Percentiles rank a stretch among this genome's conserved stretches.
These are phyloP conservation scores for barley (Hordeum vulgare) DNA, from an alignment of 176 grass and related monocot genomes.

Conservation along the genomic window MorexV3_pseudomolecules_assembly NC_058518.1:323447269-323447768, in stretches of 20 bases:
- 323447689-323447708: constrained; percentile 41
- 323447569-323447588: not conserved
- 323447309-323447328: not conserved
- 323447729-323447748: constrained; percentile 21
- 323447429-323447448: not conserved
- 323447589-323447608: not conserved
- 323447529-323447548: not conserved
- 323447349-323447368: not conserved
- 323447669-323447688: constrained; percentile 30
- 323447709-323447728: constrained; percentile 28
- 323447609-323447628: constrained; percentile 28
- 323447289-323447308: not conserved
- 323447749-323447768: not conserved
- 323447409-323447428: not conserved
- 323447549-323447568: not conserved
- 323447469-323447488: not conserved
- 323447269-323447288: too few relatives aligned
- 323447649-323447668: constrained; percentile 25
- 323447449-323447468: not conserved
- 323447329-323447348: not conserved
- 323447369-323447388: not conserved
- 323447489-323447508: not conserved
- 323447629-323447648: not conserved
- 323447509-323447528: not conserved
- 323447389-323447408: not conserved